Evolutionary conservation across 768 basidiomycete genomes (phyloP).

Genomic region (Pleurotus platypus): DNA sequence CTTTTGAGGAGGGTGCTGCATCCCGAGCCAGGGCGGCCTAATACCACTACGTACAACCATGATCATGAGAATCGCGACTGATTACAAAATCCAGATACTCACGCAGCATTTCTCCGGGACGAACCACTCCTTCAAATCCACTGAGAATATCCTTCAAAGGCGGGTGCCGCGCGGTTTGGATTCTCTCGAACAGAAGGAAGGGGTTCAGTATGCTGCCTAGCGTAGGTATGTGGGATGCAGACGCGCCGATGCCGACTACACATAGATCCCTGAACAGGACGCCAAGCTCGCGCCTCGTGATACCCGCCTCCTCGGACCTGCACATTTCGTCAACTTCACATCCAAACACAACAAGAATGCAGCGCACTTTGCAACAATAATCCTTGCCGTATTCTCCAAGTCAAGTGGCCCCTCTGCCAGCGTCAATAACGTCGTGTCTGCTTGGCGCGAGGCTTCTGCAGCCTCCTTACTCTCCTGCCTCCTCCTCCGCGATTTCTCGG

Average conservation of each 20-base stretch:
- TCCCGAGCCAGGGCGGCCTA: slow-evolving; percentile 83
- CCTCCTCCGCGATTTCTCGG: neutral
- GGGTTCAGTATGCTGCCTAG: slow-evolving; percentile 52
- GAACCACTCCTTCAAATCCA: slow-evolving; percentile 60
- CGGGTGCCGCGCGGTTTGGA: slow-evolving; percentile 52
- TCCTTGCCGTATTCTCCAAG: neutral
- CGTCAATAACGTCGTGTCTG: neutral
- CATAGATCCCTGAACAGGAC: slow-evolving; percentile 48
- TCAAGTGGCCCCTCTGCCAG: slow-evolving; percentile 2
- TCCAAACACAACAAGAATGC: neutral
- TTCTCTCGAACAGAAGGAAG: slow-evolving; percentile 27
- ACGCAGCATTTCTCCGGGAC: slow-evolving; percentile 78
- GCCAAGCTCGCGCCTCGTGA: slow-evolving; percentile 39
- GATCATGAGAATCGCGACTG: neutral
- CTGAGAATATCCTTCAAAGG: slow-evolving; percentile 59
- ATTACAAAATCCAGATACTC: slow-evolving; percentile 17
- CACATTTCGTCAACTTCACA: neutral
- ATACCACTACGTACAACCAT: slow-evolving; percentile 50
- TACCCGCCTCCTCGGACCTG: slow-evolving; percentile 9
- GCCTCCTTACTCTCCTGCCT: neutral
- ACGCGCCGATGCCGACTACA: slow-evolving; percentile 45
- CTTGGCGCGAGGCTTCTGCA: neutral
- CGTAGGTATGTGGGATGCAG: slow-evolving; percentile 42
- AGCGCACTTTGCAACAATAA: neutral
- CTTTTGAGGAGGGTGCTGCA: slow-evolving; percentile 82